Evolutionary conservation across 2,329 filamentous ascomycete genomes (phyloP).

Genomic region (Aspergillus bombycis): DNA sequence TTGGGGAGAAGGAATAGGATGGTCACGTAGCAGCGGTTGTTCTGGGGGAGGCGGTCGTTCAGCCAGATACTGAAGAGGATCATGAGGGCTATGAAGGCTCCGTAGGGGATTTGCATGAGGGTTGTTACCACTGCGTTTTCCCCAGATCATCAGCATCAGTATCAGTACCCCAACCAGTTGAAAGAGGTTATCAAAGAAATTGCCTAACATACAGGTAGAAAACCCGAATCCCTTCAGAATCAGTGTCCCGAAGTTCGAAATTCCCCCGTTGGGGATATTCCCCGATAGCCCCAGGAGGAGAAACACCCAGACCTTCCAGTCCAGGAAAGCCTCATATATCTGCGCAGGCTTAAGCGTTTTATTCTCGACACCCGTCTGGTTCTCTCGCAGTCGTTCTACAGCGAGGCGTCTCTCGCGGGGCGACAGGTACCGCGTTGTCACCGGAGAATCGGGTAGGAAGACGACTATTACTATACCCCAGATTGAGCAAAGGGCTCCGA

Average conservation of each 20-base stretch:
- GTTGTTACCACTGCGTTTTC: conserved; percentile 49
- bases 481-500: conserved; percentile 58
- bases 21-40: conserved; percentile 54
- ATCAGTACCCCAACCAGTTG: too few species aligned
- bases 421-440: conserved; percentile 56
- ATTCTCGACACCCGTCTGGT: conserved; percentile 64
- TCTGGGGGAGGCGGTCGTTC: conserved; percentile 50
- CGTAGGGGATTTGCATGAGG: conserved; percentile 57
- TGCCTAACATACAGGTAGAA: conserved; percentile 35
- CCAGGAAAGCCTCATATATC: conserved; percentile 58
- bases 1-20: conserved; percentile 62
- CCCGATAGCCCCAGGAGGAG: conserved; percentile 53
- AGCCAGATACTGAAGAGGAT: conserved; percentile 54
- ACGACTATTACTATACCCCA: conserved; percentile 64
- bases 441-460: conserved; percentile 62
- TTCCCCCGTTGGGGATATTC: conserved; percentile 60
- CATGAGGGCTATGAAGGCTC: conserved; percentile 53
- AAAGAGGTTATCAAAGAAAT: too few species aligned
- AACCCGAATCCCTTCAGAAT: conserved; percentile 64
- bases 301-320: conserved; percentile 64
- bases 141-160: background rate
- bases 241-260: conserved; percentile 61
- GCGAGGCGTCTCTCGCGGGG: conserved; percentile 56
- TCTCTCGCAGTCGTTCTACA: conserved; percentile 57
- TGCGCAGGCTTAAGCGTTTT: conserved; percentile 59